Conservation (phyloP, 208 protist genomes). For the Wallacemonas rigidus region DNA sequence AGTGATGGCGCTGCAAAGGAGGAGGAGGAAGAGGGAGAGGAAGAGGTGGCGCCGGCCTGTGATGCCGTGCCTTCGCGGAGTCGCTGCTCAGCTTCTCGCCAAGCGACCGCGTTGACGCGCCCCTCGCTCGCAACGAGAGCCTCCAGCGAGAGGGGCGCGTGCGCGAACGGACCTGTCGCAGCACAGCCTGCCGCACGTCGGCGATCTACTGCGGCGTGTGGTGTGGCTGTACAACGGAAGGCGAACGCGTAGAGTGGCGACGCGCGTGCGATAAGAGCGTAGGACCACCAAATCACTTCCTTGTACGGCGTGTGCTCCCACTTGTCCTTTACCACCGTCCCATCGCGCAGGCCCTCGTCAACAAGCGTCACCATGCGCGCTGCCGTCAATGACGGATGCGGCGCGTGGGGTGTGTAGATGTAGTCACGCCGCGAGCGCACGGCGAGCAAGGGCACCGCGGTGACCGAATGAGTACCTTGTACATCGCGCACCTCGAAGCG, state of each 20-base stretch:
- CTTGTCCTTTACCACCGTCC: not conserved
- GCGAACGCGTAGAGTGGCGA: not conserved
- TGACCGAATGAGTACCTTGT: not conserved
- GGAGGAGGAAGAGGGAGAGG: not conserved
- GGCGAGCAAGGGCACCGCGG: not conserved
- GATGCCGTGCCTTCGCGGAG: no score
- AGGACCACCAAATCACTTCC: conserved; percentile 2
- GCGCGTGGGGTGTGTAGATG: conserved; percentile 11
- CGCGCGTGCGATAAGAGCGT: conserved; percentile 1
- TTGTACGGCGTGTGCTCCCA: not conserved
- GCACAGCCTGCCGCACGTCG: not conserved
- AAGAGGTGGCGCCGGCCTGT: no score
- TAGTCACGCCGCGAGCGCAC: conserved; percentile 14
- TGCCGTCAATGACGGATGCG: conserved; percentile 6
- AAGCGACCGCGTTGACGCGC: not conserved
- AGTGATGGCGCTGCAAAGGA: not conserved
- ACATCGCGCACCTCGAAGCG: not conserved
- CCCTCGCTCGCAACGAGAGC: not conserved
- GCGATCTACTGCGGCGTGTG: not conserved
- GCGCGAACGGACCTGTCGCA: not conserved
- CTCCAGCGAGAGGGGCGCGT: not conserved
- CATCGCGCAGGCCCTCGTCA: not conserved
- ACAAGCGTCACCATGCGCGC: not conserved
- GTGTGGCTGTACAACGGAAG: not conserved
- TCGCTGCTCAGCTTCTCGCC: not conserved